Evolutionary conservation across 345 rosid species (phyloP).

Genomic region (Moricandia arvensis): DNA sequence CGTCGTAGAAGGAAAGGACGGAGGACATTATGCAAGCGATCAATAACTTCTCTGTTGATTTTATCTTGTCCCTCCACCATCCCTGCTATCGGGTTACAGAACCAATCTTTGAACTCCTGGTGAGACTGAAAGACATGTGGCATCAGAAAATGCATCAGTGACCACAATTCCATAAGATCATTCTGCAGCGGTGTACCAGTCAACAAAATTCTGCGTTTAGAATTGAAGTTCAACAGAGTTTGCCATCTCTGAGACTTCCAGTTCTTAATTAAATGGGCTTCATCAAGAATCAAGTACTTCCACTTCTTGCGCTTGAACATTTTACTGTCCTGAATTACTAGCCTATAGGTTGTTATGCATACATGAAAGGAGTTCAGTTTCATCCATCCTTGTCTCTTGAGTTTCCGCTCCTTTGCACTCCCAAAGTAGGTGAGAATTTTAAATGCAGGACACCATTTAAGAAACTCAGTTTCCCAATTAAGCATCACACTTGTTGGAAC

Average conservation of each 20-base stretch:
- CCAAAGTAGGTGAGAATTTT: constrained; percentile 99
- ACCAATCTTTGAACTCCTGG: constrained; percentile 99
- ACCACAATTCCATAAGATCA: constrained; percentile 99
- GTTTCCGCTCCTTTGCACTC: constrained; percentile 95
- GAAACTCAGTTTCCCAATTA: constrained; percentile 99
- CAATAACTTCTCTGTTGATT: constrained; percentile 95
- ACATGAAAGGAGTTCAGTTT: constrained; percentile 92
- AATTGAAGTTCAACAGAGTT: constrained; percentile 95
- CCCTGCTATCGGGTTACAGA: constrained; percentile 96
- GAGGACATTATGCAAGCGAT: constrained; percentile 98
- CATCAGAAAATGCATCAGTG: constrained; percentile 99
- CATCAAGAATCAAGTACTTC: constrained; percentile 98
- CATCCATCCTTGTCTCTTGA: constrained; percentile 99
- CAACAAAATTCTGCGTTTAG: constrained; percentile 89
- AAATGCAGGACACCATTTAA: constrained; percentile 99
- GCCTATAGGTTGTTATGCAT: constrained; percentile 96
- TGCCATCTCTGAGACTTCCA: constrained; percentile 99
- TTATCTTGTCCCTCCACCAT: constrained; percentile 99
- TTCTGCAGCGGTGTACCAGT: constrained; percentile 99
- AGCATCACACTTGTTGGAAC: constrained; percentile 99
- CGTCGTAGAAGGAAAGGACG: constrained; percentile 97
- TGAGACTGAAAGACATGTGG: constrained; percentile 99
- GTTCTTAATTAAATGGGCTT: constrained; percentile 98
- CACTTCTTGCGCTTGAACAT: constrained; percentile 99
- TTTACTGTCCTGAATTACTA: constrained; percentile 95